Conservation (phyloP, 2,329 filamentous ascomycete genomes). For the Aspergillaceae sp. region DNA sequence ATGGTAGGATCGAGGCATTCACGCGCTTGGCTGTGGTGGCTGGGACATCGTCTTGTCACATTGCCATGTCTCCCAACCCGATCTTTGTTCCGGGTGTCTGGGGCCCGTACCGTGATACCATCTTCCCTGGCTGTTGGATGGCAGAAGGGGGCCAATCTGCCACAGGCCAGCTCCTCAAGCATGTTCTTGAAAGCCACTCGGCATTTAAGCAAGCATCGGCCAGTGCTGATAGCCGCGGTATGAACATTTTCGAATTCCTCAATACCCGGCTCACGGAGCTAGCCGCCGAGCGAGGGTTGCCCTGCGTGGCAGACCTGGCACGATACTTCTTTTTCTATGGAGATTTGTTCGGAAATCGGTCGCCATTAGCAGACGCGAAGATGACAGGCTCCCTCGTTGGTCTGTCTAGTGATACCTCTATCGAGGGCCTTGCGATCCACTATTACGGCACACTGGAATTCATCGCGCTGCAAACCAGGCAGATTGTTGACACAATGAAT, state of each 20-base stretch:
- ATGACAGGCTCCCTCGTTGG: slow-evolving; percentile 87
- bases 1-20: slow-evolving; percentile 70
- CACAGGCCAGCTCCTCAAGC: slow-evolving; percentile 80
- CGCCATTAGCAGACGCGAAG: slow-evolving; percentile 76
- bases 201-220: slow-evolving; percentile 69
- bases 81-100: slow-evolving; percentile 90
- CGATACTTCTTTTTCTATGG: slow-evolving; percentile 96
- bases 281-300: background rate
- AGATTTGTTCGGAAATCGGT: slow-evolving; percentile 89
- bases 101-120: slow-evolving; percentile 86
- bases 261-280: slow-evolving; percentile 40
- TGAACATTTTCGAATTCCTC: slow-evolving; percentile 85
- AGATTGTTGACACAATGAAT: slow-evolving; percentile 92
- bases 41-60: slow-evolving; percentile 90
- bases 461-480: slow-evolving; percentile 87
- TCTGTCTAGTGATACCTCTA: slow-evolving; percentile 70
- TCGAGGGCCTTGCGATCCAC: slow-evolving; percentile 75
- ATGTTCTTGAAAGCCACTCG: slow-evolving; percentile 85
- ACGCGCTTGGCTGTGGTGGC: slow-evolving; percentile 82
- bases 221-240: slow-evolving; percentile 66
- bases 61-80: slow-evolving; percentile 82
- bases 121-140: slow-evolving; percentile 84
- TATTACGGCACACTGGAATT: slow-evolving; percentile 97
- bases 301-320: slow-evolving; percentile 62
- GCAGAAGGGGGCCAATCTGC: slow-evolving; percentile 90